These are phyloP conservation scores for Lonicera japonica DNA, from an alignment of 129 eudicot genomes.

Conservation along the genomic window DNA sequence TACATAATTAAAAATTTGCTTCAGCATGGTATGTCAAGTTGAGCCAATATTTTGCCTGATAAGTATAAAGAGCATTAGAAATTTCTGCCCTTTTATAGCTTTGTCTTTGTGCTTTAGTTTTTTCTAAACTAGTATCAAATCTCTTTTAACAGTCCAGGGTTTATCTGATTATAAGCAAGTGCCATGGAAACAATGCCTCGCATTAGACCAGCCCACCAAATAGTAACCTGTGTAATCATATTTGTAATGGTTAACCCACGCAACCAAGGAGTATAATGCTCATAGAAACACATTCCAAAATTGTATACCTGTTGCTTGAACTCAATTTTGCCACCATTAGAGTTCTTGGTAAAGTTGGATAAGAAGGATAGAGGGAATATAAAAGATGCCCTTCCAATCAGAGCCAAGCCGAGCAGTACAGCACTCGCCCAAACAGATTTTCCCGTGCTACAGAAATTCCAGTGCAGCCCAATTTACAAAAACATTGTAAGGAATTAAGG, in stretches of 20 bases:
- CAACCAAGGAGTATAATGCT: background rate
- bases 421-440: constrained; percentile 29
- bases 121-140: no score
- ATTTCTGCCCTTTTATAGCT: no score
- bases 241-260: background rate
- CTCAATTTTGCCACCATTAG: constrained; percentile 18
- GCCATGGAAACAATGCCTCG: constrained; percentile 57
- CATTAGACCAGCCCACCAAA: constrained; percentile 64
- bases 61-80: no score
- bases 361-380: constrained; percentile 42
- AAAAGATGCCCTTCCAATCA: constrained; percentile 50
- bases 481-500: no score
- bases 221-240: constrained; percentile 30
- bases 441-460: constrained; percentile 25
- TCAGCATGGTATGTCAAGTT: no score
- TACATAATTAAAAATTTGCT: no score
- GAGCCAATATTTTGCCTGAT: no score
- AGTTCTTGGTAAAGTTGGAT: constrained; percentile 30
- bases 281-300: background rate
- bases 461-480: background rate
- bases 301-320: constrained; percentile 31
- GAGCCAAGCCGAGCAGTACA: constrained; percentile 29
- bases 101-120: no score
- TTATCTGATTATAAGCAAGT: constrained; percentile 48
- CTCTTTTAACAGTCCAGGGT: no score